Evolutionary conservation across 495 filamentous ascomycete genomes (phyloP).

Genomic region (Penicillium soppii): DNA sequence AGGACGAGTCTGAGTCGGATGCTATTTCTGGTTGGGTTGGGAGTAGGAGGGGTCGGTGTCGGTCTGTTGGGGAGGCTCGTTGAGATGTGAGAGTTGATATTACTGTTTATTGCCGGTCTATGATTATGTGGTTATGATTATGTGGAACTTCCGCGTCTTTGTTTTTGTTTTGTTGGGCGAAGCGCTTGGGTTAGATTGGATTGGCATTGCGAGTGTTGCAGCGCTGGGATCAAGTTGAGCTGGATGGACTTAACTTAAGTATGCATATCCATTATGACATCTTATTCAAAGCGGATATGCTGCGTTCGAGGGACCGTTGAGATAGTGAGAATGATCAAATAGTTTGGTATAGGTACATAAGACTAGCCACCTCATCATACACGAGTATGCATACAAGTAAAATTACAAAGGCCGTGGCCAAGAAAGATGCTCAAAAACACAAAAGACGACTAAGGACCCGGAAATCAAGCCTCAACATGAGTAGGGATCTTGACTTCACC

Average conservation of each 20-base stretch:
- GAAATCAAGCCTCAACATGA: conserved; percentile 49
- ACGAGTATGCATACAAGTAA: conserved; percentile 29
- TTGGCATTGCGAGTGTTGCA: too few relatives aligned
- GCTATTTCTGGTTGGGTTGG: conserved; percentile 26
- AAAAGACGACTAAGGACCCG: background rate
- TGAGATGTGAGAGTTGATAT: too few relatives aligned
- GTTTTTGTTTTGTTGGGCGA: too few relatives aligned
- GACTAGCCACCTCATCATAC: conserved; percentile 21
- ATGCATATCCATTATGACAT: too few relatives aligned
- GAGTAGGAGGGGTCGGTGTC: conserved; percentile 19
- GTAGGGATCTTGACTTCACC: conserved; percentile 72
- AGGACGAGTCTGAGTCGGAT: conserved; percentile 18
- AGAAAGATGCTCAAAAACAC: conserved; percentile 3
- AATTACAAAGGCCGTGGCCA: conserved; percentile 11
- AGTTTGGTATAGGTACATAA: conserved; percentile 30
- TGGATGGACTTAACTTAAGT: too few relatives aligned
- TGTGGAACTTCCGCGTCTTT: too few relatives aligned
- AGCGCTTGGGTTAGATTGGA: too few relatives aligned
- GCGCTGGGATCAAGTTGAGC: too few relatives aligned
- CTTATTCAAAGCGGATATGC: too few relatives aligned
- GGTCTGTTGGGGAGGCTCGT: conserved; percentile 22
- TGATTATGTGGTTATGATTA: too few relatives aligned
- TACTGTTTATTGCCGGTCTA: too few relatives aligned
- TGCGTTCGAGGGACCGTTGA: background rate
- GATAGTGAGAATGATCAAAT: conserved; percentile 12